These are phyloP conservation scores for Skeletonema costatum DNA, from an alignment of 108 stramenopile species.

Conservation along the genomic window DNA sequence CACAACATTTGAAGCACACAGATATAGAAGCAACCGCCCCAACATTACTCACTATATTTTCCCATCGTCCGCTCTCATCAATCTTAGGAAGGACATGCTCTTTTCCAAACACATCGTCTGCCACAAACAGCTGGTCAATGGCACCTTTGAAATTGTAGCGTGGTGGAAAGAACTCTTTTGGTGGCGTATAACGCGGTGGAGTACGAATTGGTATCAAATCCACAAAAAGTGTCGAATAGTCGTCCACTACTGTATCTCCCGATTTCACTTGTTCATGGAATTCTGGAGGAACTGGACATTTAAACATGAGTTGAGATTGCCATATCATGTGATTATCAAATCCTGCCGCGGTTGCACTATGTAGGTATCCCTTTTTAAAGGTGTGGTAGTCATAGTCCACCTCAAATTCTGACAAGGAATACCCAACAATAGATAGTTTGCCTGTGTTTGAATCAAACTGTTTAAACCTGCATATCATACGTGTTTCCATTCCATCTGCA, in stretches of 20 bases:
- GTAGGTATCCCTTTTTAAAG: slow-evolving; percentile 57
- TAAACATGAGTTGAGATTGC: slow-evolving; percentile 76
- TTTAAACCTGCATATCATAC: slow-evolving; percentile 90
- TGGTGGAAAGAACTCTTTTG: slow-evolving; percentile 67
- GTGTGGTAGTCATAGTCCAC: slow-evolving; percentile 84
- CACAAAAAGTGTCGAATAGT: slow-evolving; percentile 79
- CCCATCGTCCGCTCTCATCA: slow-evolving; percentile 86
- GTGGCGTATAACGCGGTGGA: slow-evolving; percentile 75
- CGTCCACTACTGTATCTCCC: slow-evolving; percentile 64
- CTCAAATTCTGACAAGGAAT: slow-evolving; percentile 70
- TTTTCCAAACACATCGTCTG: slow-evolving; percentile 68
- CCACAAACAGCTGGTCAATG: slow-evolving; percentile 46
- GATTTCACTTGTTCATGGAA: slow-evolving; percentile 52
- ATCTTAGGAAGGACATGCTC: slow-evolving; percentile 71
- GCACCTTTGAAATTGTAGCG: slow-evolving; percentile 33
- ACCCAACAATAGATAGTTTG: slow-evolving; percentile 52
- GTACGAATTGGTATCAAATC: slow-evolving; percentile 88
- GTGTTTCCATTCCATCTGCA: slow-evolving; percentile 73
- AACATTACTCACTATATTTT: slow-evolving; percentile 53
- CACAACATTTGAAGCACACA: neutral
- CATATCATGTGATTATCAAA: slow-evolving; percentile 77
- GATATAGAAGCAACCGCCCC: neutral
- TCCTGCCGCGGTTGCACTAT: slow-evolving; percentile 64
- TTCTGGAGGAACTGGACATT: slow-evolving; percentile 75
- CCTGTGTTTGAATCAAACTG: slow-evolving; percentile 28